Base-by-base conservation (phyloP, 768 basidiomycete genomes). In the Leucocoprinus leucothites region DNA sequence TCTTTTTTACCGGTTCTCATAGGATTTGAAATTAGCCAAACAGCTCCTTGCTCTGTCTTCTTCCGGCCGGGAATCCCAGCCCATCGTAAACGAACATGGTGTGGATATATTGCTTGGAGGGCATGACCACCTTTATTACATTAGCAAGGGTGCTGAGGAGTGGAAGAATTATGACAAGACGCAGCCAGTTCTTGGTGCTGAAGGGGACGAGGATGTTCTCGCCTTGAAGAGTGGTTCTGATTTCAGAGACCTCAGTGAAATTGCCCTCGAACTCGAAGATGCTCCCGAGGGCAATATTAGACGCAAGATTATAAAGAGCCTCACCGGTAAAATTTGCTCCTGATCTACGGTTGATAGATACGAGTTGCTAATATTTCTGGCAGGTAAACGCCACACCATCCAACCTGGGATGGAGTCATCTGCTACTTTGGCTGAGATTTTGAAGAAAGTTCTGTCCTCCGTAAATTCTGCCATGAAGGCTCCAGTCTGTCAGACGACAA, bases 221-320 rank as follows among this genome's bases (percentile, higher is more conserved):
- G 75, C 89, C 18, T 73, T 94, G 57, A 95, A 95, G 70, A 93
- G 90, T 63, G 94, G 94, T 7, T 89, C 86, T 2, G 92, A 96
- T 70, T 96, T 96, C 65, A 81, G 89, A 35, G 92, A 95, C 59
- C 71, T 95, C 31, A 91, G 90, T 49, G 89, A 91, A 57, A 71
- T 94, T 42, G 74, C 69, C 0, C 69, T 96, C 19, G 82, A 84
- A 53, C 71, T 95, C 13, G 70, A 74, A 24, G 71, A 81, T 48
- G 77, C 85, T 1, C 80, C 88, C 1, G 65, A 74, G 26, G 85
- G 83, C 1, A 86, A 84, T 61, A 69, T 89, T 9, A 77, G 94
- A 58, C 74, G 66, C 42, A 86, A 83, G 62, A 71, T 88, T 2
- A 84, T 96, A 61, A 81, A 70, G 48, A 65, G 71, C 24, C 74